Evolutionary conservation across 805 yeast genomes (phyloP), one percentile per base, ranked within the genome.

Genomic region (Naumovozyma castellii): DNA sequence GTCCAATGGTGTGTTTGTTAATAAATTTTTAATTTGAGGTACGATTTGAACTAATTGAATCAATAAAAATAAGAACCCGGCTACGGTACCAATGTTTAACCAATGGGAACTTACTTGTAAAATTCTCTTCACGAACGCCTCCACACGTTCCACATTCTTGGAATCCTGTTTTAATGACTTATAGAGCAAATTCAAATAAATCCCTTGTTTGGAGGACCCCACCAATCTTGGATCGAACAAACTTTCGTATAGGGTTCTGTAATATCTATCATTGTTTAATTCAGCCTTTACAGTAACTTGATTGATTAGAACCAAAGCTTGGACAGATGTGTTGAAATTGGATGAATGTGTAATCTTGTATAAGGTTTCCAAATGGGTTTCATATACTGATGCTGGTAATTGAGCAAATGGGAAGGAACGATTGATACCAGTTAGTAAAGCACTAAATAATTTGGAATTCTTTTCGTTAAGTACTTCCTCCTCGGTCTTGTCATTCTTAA

Each of bases 341-440:
- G 95, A 78, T 14, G 95, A 81, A 61, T 90, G 97, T 4, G 97
- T 88, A 58, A 90, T 90, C 54, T 76, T 77, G 71, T 82, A 92
- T 41, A 92, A 66, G 0, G 94, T 80, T 55, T 85, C 81, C 55
- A 90, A 68, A 64, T 92, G 97, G 44, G 73, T 68, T 47, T 77
- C 75, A 55, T 80, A 85, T 5, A 75, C 73, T 20, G 80, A 78
- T 30, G 77, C 72, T 14, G 86, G 79, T 40, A 92, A 67, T 46
- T 77, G 72, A 2, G 95, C 78, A 59, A 84, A 92, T 40, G 97
- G 97, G 71, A 85, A 90, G 0, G 97, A 88, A 65, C 98, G 83
- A 60, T 92, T 92, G 43, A 92, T 74, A 50, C 98, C 98, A 1
- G 98, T 86, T 48, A 92, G 73, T 41, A 92, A 72, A 13, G 96